These are phyloP conservation scores for Rutstroemia sp. DNA, from an alignment of 2,329 filamentous ascomycete genomes.

Conservation along the genomic window DNA sequence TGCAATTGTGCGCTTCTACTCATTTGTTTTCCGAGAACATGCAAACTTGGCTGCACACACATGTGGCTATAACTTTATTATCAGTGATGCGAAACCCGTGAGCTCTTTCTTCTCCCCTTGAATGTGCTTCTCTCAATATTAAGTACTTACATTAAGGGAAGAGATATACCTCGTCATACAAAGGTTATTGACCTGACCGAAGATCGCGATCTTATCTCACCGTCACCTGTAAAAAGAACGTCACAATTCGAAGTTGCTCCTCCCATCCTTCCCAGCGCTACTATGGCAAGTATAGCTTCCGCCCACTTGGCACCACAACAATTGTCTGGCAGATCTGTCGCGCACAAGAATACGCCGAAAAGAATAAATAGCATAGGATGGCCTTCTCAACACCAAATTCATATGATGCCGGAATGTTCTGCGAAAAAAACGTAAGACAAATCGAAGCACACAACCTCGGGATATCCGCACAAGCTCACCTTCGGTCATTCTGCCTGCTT, in stretches of 20 bases:
- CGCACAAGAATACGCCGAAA: not conserved
- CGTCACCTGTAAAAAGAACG: not conserved
- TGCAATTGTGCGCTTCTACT: too few species aligned
- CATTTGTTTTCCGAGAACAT: too few species aligned
- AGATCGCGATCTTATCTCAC: not conserved
- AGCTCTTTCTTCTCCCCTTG: not conserved
- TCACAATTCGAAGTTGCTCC: not conserved
- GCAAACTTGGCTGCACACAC: not conserved
- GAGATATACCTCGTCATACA: not conserved
- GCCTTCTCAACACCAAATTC: too few species aligned
- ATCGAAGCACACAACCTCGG: not conserved
- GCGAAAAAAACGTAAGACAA: not conserved
- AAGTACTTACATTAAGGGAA: not conserved
- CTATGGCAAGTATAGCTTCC: not conserved
- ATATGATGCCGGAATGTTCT: not conserved
- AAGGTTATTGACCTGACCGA: conserved; percentile 3
- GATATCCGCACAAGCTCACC: too few species aligned
- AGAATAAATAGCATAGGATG: not conserved
- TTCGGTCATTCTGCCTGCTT: not conserved
- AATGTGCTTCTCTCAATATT: not conserved
- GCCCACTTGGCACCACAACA: too few species aligned
- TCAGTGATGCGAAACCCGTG: not conserved
- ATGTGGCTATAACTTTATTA: not conserved
- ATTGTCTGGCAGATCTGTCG: too few species aligned
- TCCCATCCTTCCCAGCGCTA: conserved; percentile 3